Evolutionary conservation across 148 eudicot genomes (phyloP), one percentile per base, ranked within the genome.

Genomic region (Rhododendron williamsianum): DNA sequence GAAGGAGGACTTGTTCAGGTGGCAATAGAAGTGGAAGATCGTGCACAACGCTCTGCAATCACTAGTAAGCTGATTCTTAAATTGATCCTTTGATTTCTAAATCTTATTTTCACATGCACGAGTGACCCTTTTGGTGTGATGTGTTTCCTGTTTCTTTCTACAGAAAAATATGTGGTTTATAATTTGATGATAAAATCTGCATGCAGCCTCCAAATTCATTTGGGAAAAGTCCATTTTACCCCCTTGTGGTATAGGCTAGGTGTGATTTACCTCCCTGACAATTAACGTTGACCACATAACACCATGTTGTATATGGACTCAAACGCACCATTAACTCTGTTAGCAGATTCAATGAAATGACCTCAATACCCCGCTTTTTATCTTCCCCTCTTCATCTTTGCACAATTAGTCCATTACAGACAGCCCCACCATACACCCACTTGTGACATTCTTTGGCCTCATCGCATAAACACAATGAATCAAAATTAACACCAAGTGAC

Each of bases 1-100:
- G 99, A 94, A 90, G 98, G 99, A 82, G 99, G 97, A 54, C 97
- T 96, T 88, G 99, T 96, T 83, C 99, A 96, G 90, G 97, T 96
- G 81, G 99, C 99, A 12, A 95, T 96, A 83, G 99, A 96, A 91
- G 99, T 96, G 41, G 99, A 96, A 92, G 98, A 96, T 91, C 99
- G 99, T 84, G 95, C 98, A 33, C 94, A 93, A 69, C 99, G 98
- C 30, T 94, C 99, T 30, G 99, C 99, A 85, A 89, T 96, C 77
- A 95, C 95, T 89, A 93, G 99, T 95, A 92, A 90, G 83, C 41
- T 72, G 10, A 36, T 82, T 67, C 23, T 86, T 67, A 16, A 60
- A 25, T 82, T 11, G 25, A 19, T 84, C 54, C 54, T n/a, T 13
- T 5, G 41, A 30, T 76, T 43, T 73, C 21, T 33, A 35, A 11